Conservation (phyloP, 2,329 filamentous ascomycete species). For the Aspergillus ochraceus region DNA sequence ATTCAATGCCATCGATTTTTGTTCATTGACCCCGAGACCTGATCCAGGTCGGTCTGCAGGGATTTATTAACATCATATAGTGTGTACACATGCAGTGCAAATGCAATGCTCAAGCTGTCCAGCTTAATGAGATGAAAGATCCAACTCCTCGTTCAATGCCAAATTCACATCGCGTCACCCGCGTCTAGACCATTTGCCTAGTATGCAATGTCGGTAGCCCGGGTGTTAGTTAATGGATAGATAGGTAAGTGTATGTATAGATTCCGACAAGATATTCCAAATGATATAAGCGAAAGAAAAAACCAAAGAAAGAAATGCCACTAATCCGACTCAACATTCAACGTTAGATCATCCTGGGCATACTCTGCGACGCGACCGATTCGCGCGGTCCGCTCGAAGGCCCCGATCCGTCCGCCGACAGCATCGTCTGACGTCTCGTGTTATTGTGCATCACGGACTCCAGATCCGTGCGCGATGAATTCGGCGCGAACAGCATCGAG, state of each 20-base stretch:
- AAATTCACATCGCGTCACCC: not conserved
- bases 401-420: not conserved
- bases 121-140: not conserved
- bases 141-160: not conserved
- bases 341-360: not conserved
- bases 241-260: not conserved
- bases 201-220: not conserved
- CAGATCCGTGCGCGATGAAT: conserved; percentile 1
- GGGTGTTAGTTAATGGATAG: not conserved
- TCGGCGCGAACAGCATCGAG: conserved; percentile 2
- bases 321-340: not conserved
- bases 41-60: no score
- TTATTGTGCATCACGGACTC: not conserved
- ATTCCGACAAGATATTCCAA: not conserved
- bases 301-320: no score
- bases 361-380: not conserved
- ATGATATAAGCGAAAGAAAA: not conserved
- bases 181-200: not conserved
- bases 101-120: not conserved
- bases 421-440: not conserved
- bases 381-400: not conserved
- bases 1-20: not conserved
- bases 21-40: not conserved
- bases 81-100: not conserved
- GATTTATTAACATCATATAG: not conserved